These are phyloP conservation scores for Crithidia sp. DNA, from an alignment of 208 protist genomes.

Conservation along the genomic window DNA sequence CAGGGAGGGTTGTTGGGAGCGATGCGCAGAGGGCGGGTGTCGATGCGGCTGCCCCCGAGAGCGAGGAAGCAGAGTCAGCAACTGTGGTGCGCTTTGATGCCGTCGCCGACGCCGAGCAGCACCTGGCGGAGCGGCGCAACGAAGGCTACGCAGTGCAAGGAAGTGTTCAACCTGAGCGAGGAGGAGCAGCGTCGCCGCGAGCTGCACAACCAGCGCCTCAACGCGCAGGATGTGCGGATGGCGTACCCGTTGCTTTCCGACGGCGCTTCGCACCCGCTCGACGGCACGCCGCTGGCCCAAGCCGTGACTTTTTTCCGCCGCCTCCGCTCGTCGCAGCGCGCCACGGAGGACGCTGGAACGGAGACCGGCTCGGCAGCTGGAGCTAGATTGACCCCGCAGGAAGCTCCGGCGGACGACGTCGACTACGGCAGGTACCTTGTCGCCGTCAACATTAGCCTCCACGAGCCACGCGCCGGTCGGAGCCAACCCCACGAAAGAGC, in stretches of 20 bases:
- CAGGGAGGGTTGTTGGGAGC: not conserved
- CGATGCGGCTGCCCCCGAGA: no score
- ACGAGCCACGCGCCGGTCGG: not conserved
- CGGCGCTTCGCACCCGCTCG: not conserved
- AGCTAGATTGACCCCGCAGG: not conserved
- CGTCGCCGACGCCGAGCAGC: not conserved
- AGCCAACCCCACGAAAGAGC: not conserved
- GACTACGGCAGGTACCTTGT: conserved; percentile 6
- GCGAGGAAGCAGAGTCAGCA: not conserved
- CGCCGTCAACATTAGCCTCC: not conserved
- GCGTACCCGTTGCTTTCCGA: conserved; percentile 3
- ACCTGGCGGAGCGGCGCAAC: not conserved
- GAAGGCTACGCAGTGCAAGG: not conserved
- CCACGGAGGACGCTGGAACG: not conserved
- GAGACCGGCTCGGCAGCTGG: not conserved
- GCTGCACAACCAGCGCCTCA: conserved; percentile 15
- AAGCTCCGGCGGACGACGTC: not conserved
- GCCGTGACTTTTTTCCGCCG: not conserved
- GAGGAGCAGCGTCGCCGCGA: conserved; percentile 14
- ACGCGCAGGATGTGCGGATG: conserved; percentile 5
- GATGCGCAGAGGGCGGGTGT: no score
- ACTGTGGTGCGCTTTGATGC: not conserved
- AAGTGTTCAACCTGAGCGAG: conserved; percentile 15
- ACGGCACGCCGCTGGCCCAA: conserved; percentile 19
- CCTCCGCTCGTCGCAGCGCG: not conserved